Evolutionary conservation across 2,329 filamentous ascomycete genomes (phyloP).

Genomic region (Pseudocercospora pini-densiflorae): DNA sequence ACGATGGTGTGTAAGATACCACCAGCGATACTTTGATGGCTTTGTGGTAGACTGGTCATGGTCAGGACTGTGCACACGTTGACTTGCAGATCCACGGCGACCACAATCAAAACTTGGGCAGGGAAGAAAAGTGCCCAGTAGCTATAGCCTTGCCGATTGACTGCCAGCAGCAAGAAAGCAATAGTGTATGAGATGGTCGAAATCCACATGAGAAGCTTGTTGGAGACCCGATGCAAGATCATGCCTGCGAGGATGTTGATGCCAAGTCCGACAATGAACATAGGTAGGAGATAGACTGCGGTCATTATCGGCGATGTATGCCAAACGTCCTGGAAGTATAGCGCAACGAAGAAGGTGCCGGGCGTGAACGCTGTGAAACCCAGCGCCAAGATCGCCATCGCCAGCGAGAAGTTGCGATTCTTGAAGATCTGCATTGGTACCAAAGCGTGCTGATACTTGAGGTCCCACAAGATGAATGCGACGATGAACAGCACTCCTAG

Average conservation of each 20-base stretch:
- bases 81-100: constrained; percentile 15
- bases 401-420: constrained; percentile 13
- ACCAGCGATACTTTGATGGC: constrained; percentile 15
- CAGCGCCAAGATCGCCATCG: constrained; percentile 11
- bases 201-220: constrained; percentile 14
- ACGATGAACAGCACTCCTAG: constrained; percentile 43
- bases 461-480: constrained; percentile 41
- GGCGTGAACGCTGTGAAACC: constrained; percentile 18
- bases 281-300: constrained; percentile 12
- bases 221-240: constrained; percentile 13
- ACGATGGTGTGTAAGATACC: constrained; percentile 15
- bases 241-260: constrained; percentile 8
- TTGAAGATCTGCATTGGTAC: constrained; percentile 13
- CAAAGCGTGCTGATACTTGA: constrained; percentile 8
- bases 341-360: constrained; percentile 15
- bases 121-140: constrained; percentile 20
- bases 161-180: constrained; percentile 8
- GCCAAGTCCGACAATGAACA: constrained; percentile 15
- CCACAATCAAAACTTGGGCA: constrained; percentile 11
- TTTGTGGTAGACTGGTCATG: constrained; percentile 16
- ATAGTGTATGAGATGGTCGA: constrained; percentile 9
- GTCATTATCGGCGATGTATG: constrained; percentile 7
- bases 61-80: constrained; percentile 18
- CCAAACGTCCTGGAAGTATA: constrained; percentile 14
- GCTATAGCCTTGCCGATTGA: constrained; percentile 11